These are phyloP conservation scores for Nannochloropsis salina DNA, from an alignment of 108 stramenopile genomes.

Conservation along the genomic window DNA sequence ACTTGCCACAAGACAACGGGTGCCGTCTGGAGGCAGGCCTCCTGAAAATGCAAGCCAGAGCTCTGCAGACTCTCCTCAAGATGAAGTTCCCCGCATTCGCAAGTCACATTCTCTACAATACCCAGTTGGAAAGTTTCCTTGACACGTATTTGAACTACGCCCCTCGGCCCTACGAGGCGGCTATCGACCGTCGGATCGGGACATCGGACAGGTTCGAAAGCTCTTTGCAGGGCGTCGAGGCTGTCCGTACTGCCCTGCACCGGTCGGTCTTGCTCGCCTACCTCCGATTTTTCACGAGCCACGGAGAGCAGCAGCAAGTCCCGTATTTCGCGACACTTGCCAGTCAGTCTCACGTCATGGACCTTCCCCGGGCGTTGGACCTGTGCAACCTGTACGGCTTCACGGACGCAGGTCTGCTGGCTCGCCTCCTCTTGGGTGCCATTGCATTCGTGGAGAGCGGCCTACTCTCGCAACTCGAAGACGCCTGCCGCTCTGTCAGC, in stretches of 20 bases:
- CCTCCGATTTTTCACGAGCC: background rate
- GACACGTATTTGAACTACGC: background rate
- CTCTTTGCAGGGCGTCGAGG: background rate
- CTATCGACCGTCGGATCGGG: background rate
- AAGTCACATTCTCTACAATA: background rate
- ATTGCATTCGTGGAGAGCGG: background rate
- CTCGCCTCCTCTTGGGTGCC: background rate
- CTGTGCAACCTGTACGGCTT: slow-evolving; percentile 2
- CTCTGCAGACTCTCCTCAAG: background rate
- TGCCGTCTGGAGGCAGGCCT: slow-evolving; percentile 2
- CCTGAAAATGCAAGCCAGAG: background rate
- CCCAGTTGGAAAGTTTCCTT: background rate
- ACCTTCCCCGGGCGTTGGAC: background rate
- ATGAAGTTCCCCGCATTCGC: background rate
- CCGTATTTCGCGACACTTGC: background rate
- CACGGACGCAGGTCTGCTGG: background rate
- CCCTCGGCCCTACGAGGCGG: background rate
- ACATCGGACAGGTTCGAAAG: background rate
- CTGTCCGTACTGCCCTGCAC: background rate
- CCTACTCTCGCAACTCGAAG: background rate
- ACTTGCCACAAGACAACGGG: slow-evolving; percentile 12
- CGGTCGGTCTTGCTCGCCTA: background rate
- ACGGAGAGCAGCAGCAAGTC: background rate
- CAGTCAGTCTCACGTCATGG: background rate
- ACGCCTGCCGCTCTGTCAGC: background rate